phyloP scores from a whole-genome alignment of 805 yeast genomes.

The Priceomyces castillae region DNA sequence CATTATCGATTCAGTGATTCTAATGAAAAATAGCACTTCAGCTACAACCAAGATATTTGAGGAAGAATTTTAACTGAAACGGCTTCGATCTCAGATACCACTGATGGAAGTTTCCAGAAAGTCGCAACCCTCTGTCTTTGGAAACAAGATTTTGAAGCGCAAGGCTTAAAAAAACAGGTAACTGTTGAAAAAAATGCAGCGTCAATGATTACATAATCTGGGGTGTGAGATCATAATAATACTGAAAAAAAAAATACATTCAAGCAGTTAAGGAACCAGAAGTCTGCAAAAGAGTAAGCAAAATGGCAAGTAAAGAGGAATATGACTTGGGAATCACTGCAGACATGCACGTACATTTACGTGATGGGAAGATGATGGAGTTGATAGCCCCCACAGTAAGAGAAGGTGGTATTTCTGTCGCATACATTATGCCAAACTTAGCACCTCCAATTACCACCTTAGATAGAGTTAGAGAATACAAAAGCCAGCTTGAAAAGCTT shows the following conservation, averaged over 20 bases:
- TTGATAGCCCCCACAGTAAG: slow-evolving; percentile 85
- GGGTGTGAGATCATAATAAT: background rate
- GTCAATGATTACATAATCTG: background rate
- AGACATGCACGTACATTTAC: slow-evolving; percentile 94
- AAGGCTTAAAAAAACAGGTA: background rate
- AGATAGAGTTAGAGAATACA: slow-evolving; percentile 69
- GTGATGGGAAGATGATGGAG: slow-evolving; percentile 93
- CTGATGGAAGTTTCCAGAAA: background rate
- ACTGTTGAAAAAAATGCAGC: background rate
- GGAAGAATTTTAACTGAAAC: background rate
- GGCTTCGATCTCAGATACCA: too few species aligned
- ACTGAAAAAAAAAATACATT: background rate
- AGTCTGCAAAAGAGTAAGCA: background rate
- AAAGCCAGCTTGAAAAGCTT: slow-evolving; percentile 54
- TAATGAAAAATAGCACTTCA: slow-evolving; percentile 9
- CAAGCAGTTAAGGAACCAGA: background rate
- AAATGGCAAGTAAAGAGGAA: slow-evolving; percentile 14
- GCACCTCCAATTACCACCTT: slow-evolving; percentile 88
- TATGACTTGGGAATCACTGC: slow-evolving; percentile 69
- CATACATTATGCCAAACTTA: slow-evolving; percentile 94
- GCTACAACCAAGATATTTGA: slow-evolving; percentile 7
- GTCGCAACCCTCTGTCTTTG: background rate
- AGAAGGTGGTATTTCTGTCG: slow-evolving; percentile 87
- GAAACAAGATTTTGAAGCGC: background rate
- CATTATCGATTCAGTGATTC: slow-evolving; percentile 9